Conservation (phyloP, 495 filamentous ascomycete genomes). For the Cairneyella variabilis region DNA sequence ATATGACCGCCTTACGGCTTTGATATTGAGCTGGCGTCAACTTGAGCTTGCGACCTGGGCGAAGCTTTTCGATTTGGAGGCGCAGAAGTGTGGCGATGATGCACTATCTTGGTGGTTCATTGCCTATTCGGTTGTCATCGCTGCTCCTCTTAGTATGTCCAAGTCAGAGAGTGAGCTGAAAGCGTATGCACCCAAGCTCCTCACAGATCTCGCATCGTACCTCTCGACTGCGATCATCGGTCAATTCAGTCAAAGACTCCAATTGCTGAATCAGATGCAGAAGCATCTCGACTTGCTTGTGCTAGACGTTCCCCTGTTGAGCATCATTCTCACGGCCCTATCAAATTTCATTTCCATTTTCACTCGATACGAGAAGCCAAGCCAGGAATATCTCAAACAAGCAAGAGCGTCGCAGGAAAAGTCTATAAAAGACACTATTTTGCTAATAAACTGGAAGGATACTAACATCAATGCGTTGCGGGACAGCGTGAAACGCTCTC, state of each 20-base stretch:
- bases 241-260: conserved; percentile 70
- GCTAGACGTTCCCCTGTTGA: conserved; percentile 50
- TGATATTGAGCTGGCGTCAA: conserved; percentile 81
- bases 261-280: conserved; percentile 68
- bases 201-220: conserved; percentile 70
- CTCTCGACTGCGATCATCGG: conserved; percentile 70
- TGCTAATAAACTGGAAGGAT: conserved; percentile 93
- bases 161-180: conserved; percentile 54
- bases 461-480: conserved; percentile 84
- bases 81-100: conserved; percentile 65
- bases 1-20: conserved; percentile 69
- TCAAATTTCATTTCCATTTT: conserved; percentile 75
- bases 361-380: conserved; percentile 58
- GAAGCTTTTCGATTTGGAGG: conserved; percentile 81
- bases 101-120: conserved; percentile 96
- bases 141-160: conserved; percentile 59
- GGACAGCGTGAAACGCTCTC: conserved; percentile 85
- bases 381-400: conserved; percentile 56
- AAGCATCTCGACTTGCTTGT: conserved; percentile 55
- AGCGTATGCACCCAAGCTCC: conserved; percentile 60
- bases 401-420: conserved; percentile 71
- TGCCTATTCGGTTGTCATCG: conserved; percentile 83
- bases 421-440: conserved; percentile 79
- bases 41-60: conserved; percentile 92
- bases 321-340: conserved; percentile 53